phyloP scores from a whole-genome alignment of 2,329 filamentous ascomycete species.

The Colletotrichum spinosum region DNA sequence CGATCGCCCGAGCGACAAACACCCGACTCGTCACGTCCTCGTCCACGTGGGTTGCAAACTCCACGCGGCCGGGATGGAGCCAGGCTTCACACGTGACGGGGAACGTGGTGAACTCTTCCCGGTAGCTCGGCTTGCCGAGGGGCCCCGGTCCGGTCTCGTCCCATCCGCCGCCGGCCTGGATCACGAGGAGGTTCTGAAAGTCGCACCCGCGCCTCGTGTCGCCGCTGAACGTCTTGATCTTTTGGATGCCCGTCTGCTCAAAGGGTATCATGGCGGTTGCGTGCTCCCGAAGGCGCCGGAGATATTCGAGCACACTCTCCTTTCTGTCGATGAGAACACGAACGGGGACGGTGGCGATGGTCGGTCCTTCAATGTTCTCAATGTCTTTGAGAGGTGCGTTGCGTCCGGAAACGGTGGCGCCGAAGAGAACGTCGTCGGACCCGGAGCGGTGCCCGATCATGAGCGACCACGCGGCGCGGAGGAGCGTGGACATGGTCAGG shows the following conservation, averaged over 20 bases:
- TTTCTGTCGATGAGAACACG: slow-evolving; percentile 36
- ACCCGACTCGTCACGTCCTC: slow-evolving; percentile 25
- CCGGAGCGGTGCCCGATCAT: slow-evolving; percentile 51
- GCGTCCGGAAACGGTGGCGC: slow-evolving; percentile 44
- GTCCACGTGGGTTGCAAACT: slow-evolving; percentile 32
- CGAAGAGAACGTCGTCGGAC: slow-evolving; percentile 43
- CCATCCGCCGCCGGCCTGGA: slow-evolving; percentile 40
- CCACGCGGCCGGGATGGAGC: slow-evolving; percentile 11
- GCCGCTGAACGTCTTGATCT: slow-evolving; percentile 33
- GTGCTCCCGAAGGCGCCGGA: slow-evolving; percentile 36
- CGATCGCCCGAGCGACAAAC: slow-evolving; percentile 17
- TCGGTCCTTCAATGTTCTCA: slow-evolving; percentile 44
- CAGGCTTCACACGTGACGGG: slow-evolving; percentile 30
- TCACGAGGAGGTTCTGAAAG: slow-evolving; percentile 46
- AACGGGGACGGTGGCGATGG: slow-evolving; percentile 46
- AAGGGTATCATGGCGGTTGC: slow-evolving; percentile 40
- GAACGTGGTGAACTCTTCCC: slow-evolving; percentile 33
- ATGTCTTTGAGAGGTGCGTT: slow-evolving; percentile 43
- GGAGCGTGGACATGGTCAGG: slow-evolving; percentile 37
- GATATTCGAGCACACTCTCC: slow-evolving; percentile 12
- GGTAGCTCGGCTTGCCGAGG: slow-evolving; percentile 23
- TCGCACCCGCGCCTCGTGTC: slow-evolving; percentile 37
- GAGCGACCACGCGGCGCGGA: slow-evolving; percentile 46
- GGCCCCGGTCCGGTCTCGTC: slow-evolving; percentile 18
- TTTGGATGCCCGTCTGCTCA: slow-evolving; percentile 41